These are phyloP conservation scores for Pseudopediastrum boryanum DNA, from an alignment of 139 green algal genomes.

Conservation along the genomic window DNA sequence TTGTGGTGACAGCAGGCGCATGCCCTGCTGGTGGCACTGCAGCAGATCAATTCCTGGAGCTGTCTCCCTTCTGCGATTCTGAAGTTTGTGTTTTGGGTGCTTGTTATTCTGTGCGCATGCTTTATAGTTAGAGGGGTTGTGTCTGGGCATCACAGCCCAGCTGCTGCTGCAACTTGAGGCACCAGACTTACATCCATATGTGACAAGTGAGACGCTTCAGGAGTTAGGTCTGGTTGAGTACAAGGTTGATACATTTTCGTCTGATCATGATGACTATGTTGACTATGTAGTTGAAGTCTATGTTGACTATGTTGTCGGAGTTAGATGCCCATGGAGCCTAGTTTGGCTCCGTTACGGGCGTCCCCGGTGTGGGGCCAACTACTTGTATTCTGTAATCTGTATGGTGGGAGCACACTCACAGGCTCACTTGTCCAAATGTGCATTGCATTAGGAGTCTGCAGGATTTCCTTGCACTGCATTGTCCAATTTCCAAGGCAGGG, in stretches of 20 bases:
- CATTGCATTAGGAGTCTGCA: no score
- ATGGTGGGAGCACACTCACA: no score
- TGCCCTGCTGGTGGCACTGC: no score
- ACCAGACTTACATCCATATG: background rate
- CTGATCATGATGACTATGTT: background rate
- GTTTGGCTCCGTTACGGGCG: no score
- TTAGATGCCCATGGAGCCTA: no score
- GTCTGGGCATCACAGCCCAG: constrained; percentile 1
- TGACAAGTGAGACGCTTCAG: background rate
- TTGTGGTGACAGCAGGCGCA: no score
- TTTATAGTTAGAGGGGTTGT: background rate
- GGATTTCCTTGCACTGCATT: no score
- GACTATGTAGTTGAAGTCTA: background rate
- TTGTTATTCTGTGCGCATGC: background rate
- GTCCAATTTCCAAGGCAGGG: no score
- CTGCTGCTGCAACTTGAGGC: background rate
- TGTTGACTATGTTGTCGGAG: background rate
- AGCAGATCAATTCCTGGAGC: background rate
- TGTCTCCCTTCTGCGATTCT: background rate
- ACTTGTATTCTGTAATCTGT: no score
- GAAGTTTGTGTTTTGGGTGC: background rate
- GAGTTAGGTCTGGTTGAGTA: background rate
- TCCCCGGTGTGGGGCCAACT: no score
- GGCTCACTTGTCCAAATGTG: no score
- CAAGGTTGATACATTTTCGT: background rate